These are phyloP conservation scores for Rubus parviflorus DNA, from an alignment of 306 rosid species.

Conservation along the genomic window DNA sequence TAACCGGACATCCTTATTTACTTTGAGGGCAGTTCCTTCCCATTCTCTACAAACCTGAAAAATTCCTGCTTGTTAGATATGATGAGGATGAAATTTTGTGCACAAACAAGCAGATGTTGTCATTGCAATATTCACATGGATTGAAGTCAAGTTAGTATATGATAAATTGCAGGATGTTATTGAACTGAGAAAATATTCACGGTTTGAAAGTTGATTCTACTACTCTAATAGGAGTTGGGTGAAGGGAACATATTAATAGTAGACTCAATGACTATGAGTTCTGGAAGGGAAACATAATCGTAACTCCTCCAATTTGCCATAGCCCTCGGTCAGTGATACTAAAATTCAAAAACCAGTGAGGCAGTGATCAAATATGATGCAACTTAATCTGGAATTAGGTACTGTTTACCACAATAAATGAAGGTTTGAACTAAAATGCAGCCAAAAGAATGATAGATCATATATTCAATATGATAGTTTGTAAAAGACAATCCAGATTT, in stretches of 20 bases:
- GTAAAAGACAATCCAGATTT: no score
- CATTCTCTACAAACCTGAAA: slow-evolving; percentile 95
- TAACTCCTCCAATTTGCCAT: not conserved
- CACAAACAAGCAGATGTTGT: not conserved
- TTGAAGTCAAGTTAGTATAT: not conserved
- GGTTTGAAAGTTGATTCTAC: not conserved
- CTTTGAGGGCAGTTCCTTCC: slow-evolving; percentile 80
- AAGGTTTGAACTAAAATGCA: no score
- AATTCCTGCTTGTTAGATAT: slow-evolving; percentile 14
- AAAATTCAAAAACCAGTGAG: not conserved
- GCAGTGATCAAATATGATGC: not conserved
- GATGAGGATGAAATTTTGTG: not conserved
- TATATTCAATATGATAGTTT: no score
- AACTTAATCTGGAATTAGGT: slow-evolving; percentile 4
- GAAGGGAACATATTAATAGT: not conserved
- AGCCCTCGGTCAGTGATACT: not conserved
- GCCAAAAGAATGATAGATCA: no score
- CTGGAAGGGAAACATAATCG: slow-evolving; percentile 1
- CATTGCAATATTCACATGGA: not conserved
- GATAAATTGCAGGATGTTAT: not conserved
- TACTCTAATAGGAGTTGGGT: not conserved
- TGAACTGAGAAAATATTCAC: not conserved
- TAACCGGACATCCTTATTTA: slow-evolving; percentile 74
- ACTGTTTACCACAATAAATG: not conserved
- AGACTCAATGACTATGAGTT: not conserved